Conservation (phyloP, 1,139 yeast species). For the Debaryomyces udenii region DNA sequence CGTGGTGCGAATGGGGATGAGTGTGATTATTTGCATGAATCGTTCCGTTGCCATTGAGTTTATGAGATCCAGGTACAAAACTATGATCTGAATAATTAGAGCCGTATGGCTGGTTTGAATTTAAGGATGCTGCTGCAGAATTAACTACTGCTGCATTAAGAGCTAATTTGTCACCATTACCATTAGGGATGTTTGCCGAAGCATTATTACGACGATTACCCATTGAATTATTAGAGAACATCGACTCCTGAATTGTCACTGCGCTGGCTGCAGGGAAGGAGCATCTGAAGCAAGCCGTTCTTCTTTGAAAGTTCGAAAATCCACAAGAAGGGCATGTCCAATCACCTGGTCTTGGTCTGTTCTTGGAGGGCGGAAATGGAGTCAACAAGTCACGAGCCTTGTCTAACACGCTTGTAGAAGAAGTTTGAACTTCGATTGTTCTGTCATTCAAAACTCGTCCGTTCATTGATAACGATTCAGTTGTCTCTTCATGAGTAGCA, state of each 20-base stretch:
- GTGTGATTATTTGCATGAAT: conserved; percentile 7
- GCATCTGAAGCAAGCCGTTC: conserved; percentile 94
- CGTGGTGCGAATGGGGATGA: conserved; percentile 2
- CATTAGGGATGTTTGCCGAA: conserved; percentile 15
- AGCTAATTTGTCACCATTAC: conserved; percentile 16
- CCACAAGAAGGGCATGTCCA: conserved; percentile 98
- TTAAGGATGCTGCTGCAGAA: conserved; percentile 20
- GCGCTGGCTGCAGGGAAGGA: conserved; percentile 84
- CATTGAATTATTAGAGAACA: conserved; percentile 21
- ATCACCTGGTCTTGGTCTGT: conserved; percentile 94
- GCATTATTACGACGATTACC: conserved; percentile 12
- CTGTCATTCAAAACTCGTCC: conserved; percentile 78
- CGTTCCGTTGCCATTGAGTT: conserved; percentile 3
- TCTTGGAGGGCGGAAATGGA: conserved; percentile 86
- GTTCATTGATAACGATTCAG: conserved; percentile 73
- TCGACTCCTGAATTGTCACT: conserved; percentile 59
- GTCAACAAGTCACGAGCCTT: conserved; percentile 78
- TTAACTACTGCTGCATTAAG: conserved; percentile 15
- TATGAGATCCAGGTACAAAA: conserved; percentile 5
- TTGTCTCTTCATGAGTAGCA: conserved; percentile 83
- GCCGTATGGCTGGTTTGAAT: conserved; percentile 11
- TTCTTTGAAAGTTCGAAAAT: conserved; percentile 89
- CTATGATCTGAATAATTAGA: conserved; percentile 6
- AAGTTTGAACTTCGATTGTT: conserved; percentile 83
- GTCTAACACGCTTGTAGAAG: conserved; percentile 75